phyloP scores from a whole-genome alignment of 345 rosid genomes.

The Balakata baccata region DNA sequence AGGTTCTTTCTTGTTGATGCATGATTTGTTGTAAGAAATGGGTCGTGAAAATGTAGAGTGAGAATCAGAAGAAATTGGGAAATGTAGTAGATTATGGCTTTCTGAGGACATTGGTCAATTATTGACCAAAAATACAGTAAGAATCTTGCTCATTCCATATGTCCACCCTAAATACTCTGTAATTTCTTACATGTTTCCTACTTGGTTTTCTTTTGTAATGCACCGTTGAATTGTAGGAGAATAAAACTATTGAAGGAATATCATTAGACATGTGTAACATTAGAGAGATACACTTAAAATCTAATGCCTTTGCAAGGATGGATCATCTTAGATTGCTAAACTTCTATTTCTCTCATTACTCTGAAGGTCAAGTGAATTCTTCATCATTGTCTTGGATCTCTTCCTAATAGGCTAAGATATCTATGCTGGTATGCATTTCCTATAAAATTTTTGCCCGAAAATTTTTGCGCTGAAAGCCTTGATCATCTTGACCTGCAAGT shows the following conservation, averaged over 20 bases:
- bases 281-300: conserved; percentile 9
- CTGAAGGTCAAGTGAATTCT: too few species aligned
- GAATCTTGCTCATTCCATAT: neutral
- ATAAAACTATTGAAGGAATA: conserved; percentile 7
- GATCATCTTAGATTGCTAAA: too few species aligned
- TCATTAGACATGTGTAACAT: conserved; percentile 1
- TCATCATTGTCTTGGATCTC: too few species aligned
- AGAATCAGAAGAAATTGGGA: conserved; percentile 1
- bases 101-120: neutral
- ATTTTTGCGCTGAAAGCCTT: too few species aligned
- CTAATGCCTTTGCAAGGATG: neutral
- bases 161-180: too few species aligned
- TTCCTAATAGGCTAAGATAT: too few species aligned
- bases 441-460: too few species aligned
- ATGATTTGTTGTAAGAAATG: conserved; percentile 24
- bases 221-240: neutral
- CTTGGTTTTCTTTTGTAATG: neutral
- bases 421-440: too few species aligned
- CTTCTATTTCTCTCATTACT: too few species aligned
- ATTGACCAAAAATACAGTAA: conserved; percentile 1
- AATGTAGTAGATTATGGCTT: conserved; percentile 21
- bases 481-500: too few species aligned
- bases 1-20: neutral
- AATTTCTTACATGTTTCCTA: neutral
- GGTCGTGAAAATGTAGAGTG: neutral